phyloP scores from a whole-genome alignment of 2,329 filamentous ascomycete genomes.

The Verticillium alfalfae region DNA sequence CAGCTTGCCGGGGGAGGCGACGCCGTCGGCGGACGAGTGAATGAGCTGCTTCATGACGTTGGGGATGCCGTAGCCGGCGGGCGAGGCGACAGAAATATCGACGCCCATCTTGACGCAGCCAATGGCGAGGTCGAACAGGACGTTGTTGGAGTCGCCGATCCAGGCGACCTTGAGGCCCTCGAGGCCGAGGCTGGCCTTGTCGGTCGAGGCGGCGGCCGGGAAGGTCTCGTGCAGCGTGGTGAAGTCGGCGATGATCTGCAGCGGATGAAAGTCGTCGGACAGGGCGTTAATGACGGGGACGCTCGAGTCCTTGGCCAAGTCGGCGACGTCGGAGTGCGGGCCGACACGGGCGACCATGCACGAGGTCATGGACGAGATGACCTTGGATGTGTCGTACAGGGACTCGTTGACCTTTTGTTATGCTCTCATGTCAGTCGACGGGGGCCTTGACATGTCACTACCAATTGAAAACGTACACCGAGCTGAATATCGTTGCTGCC shows the following conservation, averaged over 20 bases:
- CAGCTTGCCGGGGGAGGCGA: constrained; percentile 59
- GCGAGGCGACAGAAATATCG: constrained; percentile 81
- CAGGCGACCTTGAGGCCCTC: constrained; percentile 88
- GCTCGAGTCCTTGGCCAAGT: constrained; percentile 64
- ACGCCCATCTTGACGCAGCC: constrained; percentile 83
- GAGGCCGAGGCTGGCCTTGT: constrained; percentile 52
- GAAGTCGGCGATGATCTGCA: constrained; percentile 93
- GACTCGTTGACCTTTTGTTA: constrained; percentile 74
- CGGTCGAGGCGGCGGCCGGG: constrained; percentile 33
- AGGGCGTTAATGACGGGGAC: constrained; percentile 85
- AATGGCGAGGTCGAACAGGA: constrained; percentile 88
- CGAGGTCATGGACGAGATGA: constrained; percentile 91
- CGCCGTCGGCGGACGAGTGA: constrained; percentile 50
- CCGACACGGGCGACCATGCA: constrained; percentile 78
- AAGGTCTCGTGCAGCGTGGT: constrained; percentile 82
- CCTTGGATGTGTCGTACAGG: constrained; percentile 82
- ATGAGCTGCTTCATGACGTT: constrained; percentile 69
- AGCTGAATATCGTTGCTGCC: constrained; percentile 95
- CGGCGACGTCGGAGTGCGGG: constrained; percentile 67
- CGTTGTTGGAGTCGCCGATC: constrained; percentile 96
- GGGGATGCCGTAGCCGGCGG: constrained; percentile 78
- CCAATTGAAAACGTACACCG: constrained; percentile 51
- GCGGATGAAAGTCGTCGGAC: constrained; percentile 85
- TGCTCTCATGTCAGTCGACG: neutral
- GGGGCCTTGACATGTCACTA: neutral